Percentiles rank a stretch among this genome's conserved stretches.
Evolutionary conservation across 768 basidiomycete species (phyloP).

Genomic region (Leccinum pellstonianum): DNA sequence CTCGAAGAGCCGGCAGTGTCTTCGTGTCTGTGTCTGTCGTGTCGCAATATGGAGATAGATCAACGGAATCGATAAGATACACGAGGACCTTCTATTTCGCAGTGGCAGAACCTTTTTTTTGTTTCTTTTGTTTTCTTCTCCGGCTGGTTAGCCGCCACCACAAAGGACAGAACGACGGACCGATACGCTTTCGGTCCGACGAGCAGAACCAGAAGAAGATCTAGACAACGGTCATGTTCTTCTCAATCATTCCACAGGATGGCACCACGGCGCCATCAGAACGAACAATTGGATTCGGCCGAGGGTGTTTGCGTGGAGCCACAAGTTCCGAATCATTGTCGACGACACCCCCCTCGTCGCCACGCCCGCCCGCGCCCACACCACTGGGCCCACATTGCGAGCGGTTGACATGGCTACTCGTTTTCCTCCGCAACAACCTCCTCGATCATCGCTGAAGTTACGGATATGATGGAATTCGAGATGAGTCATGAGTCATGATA

Average conservation of each 20-base stretch:
- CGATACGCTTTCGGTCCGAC: background rate
- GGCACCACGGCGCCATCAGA: background rate
- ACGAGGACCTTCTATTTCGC: slow-evolving; percentile 4
- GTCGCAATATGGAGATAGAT: slow-evolving; percentile 15
- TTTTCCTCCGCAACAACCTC: background rate
- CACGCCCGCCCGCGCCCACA: background rate
- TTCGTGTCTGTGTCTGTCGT: background rate
- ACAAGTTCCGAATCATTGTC: background rate
- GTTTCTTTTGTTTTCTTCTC: background rate
- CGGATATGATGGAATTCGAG: background rate
- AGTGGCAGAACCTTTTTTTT: slow-evolving; percentile 1
- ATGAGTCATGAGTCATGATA: too few species aligned
- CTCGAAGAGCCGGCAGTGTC: slow-evolving; percentile 9
- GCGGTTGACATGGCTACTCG: background rate
- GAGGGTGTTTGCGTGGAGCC: background rate
- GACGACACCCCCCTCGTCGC: background rate
- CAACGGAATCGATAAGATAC: slow-evolving; percentile 23
- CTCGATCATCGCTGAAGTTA: background rate
- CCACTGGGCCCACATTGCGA: background rate
- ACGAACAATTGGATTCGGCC: background rate
- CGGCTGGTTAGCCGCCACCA: background rate
- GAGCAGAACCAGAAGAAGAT: slow-evolving; percentile 1
- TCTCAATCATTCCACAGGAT: background rate
- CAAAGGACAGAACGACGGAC: background rate
- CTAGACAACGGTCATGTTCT: slow-evolving; percentile 2